Percentiles rank a stretch among this genome's conserved stretches.
These are phyloP conservation scores for Talaromyces sp. DNA, from an alignment of 2,329 filamentous ascomycete species.

Conservation along the genomic window DNA sequence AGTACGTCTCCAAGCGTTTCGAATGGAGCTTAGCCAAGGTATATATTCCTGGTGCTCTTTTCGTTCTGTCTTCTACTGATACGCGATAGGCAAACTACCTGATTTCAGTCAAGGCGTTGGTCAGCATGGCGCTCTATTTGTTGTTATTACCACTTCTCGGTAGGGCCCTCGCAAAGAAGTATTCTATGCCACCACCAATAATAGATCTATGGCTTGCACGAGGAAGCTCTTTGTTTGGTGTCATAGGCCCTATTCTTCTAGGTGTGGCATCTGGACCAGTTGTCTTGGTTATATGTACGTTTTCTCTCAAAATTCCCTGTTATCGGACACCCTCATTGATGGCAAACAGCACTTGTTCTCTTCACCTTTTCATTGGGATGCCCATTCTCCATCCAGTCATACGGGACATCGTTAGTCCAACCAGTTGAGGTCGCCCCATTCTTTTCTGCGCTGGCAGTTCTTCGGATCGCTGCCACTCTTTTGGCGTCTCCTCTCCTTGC, in stretches of 20 bases:
- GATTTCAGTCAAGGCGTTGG: background rate
- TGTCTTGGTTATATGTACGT: background rate
- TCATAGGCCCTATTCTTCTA: background rate
- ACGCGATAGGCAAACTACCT: conserved; percentile 5
- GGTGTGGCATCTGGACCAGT: background rate
- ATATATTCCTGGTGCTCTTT: background rate
- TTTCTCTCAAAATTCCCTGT: background rate
- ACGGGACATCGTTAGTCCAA: conserved; percentile 3
- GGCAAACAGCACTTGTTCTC: background rate
- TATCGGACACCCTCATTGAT: background rate
- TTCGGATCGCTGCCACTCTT: conserved; percentile 2
- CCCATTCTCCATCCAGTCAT: conserved; percentile 2
- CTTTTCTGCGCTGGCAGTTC: background rate
- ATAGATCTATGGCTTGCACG: conserved; percentile 7
- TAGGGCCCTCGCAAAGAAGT: background rate
- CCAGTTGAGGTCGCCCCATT: conserved; percentile 10
- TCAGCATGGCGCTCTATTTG: conserved; percentile 1
- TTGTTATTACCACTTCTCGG: background rate
- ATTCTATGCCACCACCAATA: background rate
- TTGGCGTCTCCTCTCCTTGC: conserved; percentile 1
- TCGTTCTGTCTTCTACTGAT: background rate
- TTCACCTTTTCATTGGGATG: conserved; percentile 7
- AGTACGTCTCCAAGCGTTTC: conserved; percentile 9
- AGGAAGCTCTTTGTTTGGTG: conserved; percentile 7
- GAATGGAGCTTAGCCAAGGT: conserved; percentile 9